Evolutionary conservation across 345 rosid species (phyloP).

Genomic region (Pistacia vera): DNA sequence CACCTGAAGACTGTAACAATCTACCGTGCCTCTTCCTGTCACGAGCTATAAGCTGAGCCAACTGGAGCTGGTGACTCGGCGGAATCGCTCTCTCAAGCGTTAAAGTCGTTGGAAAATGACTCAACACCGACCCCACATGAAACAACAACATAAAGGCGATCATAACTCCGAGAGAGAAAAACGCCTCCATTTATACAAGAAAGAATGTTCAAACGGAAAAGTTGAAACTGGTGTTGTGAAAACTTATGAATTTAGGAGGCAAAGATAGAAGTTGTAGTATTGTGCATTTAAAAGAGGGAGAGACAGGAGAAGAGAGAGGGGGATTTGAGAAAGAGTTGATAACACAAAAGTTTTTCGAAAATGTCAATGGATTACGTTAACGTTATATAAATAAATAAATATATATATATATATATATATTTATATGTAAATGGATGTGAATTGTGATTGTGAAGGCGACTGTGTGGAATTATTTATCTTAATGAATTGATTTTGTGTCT

Average conservation of each 20-base stretch:
- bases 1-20: slow-evolving; percentile 63
- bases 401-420: background rate
- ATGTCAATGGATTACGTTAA: background rate
- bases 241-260: background rate
- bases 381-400: background rate
- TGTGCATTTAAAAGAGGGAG: background rate
- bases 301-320: background rate
- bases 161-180: slow-evolving; percentile 8
- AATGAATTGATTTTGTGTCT: no score
- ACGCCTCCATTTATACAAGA: slow-evolving; percentile 23
- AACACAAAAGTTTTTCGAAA: background rate
- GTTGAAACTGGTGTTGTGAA: no score
- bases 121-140: slow-evolving; percentile 25
- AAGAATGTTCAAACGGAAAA: slow-evolving; percentile 8
- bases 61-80: slow-evolving; percentile 44
- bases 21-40: slow-evolving; percentile 80
- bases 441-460: no score
- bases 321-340: no score
- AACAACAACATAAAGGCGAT: slow-evolving; percentile 24
- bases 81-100: slow-evolving; percentile 65
- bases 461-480: no score
- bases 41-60: slow-evolving; percentile 62
- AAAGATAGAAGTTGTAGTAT: background rate
- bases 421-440: no score
- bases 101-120: slow-evolving; percentile 60